phyloP scores from a whole-genome alignment of 2,329 filamentous ascomycete genomes.

The Fusarium sp. region DNA sequence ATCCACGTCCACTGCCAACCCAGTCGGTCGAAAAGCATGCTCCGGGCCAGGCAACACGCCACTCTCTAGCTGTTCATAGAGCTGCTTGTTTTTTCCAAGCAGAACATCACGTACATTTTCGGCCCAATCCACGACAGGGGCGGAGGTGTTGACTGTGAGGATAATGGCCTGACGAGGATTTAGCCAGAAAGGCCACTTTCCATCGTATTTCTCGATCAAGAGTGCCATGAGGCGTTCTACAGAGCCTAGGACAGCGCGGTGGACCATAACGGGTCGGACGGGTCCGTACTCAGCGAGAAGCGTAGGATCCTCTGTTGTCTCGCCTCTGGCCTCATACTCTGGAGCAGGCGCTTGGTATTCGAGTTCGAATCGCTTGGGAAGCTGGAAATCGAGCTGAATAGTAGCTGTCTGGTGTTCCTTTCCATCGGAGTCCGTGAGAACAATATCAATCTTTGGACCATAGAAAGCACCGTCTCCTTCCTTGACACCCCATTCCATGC shows the following conservation, averaged over 20 bases:
- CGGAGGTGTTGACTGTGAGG: slow-evolving; percentile 74
- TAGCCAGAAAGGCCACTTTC: slow-evolving; percentile 88
- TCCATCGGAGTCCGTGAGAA: slow-evolving; percentile 80
- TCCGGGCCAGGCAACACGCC: slow-evolving; percentile 49
- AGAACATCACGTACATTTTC: slow-evolving; percentile 61
- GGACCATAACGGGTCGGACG: slow-evolving; percentile 80
- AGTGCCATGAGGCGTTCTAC: slow-evolving; percentile 87
- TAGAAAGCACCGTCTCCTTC: slow-evolving; percentile 90
- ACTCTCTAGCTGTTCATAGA: slow-evolving; percentile 50
- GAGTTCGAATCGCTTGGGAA: slow-evolving; percentile 83
- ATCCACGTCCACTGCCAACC: slow-evolving; percentile 77
- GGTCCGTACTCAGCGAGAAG: slow-evolving; percentile 65
- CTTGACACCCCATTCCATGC: slow-evolving; percentile 78
- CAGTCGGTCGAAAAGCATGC: slow-evolving; percentile 65
- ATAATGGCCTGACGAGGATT: slow-evolving; percentile 82
- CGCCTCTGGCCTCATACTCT: slow-evolving; percentile 66
- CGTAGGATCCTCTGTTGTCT: slow-evolving; percentile 60
- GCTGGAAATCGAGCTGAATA: slow-evolving; percentile 89
- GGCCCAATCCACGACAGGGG: slow-evolving; percentile 63
- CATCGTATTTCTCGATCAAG: slow-evolving; percentile 84
- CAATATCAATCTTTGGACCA: slow-evolving; percentile 90
- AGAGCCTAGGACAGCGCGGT: slow-evolving; percentile 85
- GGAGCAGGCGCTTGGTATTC: slow-evolving; percentile 78
- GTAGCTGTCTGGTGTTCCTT: slow-evolving; percentile 92
- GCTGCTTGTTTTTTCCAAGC: slow-evolving; percentile 56